Conservation (phyloP, 139 green algal genomes). For the Mesotaenium endlicherianum region DNA sequence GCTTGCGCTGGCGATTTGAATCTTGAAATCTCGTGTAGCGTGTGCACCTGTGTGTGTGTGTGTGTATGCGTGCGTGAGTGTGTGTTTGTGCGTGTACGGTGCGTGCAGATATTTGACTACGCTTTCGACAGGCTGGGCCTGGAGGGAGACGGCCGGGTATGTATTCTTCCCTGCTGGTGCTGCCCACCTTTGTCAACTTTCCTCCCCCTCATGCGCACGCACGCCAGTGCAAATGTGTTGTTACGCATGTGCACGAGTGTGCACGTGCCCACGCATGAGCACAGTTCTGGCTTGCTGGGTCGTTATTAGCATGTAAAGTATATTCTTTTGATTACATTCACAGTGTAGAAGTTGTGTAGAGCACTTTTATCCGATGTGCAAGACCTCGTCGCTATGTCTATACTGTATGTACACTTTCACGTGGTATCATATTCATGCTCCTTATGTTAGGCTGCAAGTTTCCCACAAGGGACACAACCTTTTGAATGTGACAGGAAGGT, state of each 20-base stretch:
- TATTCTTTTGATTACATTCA: neutral
- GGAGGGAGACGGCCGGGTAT: neutral
- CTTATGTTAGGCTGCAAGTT: too few species aligned
- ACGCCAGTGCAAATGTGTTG: neutral
- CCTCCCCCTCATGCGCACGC: neutral
- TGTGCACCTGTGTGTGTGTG: too few species aligned
- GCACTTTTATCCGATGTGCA: too few species aligned
- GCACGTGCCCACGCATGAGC: too few species aligned
- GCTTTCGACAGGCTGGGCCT: slow-evolving; percentile 41
- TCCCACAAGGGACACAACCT: too few species aligned
- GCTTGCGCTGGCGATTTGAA: too few species aligned
- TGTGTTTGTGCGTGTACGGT: neutral
- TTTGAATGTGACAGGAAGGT: too few species aligned
- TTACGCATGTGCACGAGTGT: slow-evolving; percentile 8
- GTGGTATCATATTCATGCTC: too few species aligned
- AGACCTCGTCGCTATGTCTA: too few species aligned
- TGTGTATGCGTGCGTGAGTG: neutral
- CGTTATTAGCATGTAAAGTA: neutral
- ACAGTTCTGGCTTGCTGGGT: neutral
- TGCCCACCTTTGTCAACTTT: neutral
- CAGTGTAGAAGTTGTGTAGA: too few species aligned
- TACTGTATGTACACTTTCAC: too few species aligned
- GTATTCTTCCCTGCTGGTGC: neutral
- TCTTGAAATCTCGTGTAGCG: too few species aligned
- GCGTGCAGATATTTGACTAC: slow-evolving; percentile 45